Base-by-base conservation (phyloP, 2,329 filamentous ascomycete genomes). In the Epichloe gansuensis region DNA sequence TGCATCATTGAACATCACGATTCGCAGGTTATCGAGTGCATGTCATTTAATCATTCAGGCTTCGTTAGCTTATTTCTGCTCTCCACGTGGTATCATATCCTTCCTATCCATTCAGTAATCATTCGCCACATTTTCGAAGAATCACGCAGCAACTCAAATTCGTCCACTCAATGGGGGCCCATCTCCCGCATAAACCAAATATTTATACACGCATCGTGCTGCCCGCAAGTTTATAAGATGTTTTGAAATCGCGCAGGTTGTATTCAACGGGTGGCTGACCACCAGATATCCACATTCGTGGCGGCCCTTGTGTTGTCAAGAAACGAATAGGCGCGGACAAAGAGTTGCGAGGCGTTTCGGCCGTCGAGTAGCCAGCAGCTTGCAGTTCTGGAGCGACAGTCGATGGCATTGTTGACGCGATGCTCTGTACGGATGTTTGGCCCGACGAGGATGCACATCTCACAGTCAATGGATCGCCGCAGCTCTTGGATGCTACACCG, bases 161-260 rank as follows among this genome's bases (percentile, higher is more conserved):
- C 31, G 9, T 11, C 31, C 31, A 31, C 31, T 31, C 31, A 11
- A 11, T 31, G 31, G 31, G 31, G 9, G 8, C 31, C 31, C 0
- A 11, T 31, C 31, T 31, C 31, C 8, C 31, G 31, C 31, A 31
- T 31, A 4, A 31, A 4, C 31, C 17, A 21, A 21, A 21, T 21
- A 31, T 31, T 8, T 31, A 31, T 8, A 31, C 8, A 31, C 31
- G 23, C 23, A 46, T 15, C 41, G 13, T 44, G 15, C 17, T 25
- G n/a, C 37, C 62, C 80, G 78, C 78, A 78, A 82, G 52, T 67
- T 71, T 47, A 83, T 60, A 58, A 80, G 82, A 31, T 12, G 12
- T 21, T 23, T 25, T 46, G n/a, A 44, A 31, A 1, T 47, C 39
- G 5, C 47, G 51, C n/a, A 45, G 21, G 7, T 5, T 45, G 50